phyloP scores from a whole-genome alignment of 2,329 filamentous ascomycete genomes.

The Magnaporthiopsis incrustans region DNA sequence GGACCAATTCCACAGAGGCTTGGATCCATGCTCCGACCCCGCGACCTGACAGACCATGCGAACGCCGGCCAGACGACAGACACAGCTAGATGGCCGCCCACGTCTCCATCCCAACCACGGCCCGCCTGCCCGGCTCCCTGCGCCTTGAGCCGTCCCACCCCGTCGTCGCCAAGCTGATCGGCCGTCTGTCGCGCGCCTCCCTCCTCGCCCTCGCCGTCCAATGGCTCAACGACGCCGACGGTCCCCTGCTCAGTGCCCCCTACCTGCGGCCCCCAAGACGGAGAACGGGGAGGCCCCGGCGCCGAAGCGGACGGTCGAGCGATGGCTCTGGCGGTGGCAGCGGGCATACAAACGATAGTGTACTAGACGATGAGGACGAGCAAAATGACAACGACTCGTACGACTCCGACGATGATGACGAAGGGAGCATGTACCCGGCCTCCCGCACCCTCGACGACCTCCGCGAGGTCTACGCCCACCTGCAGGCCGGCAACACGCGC shows the following conservation, averaged over 20 bases:
- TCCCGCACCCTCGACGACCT: conserved; percentile 58
- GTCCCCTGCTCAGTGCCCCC: conserved; percentile 46
- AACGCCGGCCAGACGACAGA: neutral
- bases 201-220: conserved; percentile 65
- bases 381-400: conserved; percentile 38
- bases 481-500: conserved; percentile 37
- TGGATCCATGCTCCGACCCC: too few species aligned
- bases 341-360: conserved; percentile 13
- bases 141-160: conserved; percentile 59
- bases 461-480: conserved; percentile 53
- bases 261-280: conserved; percentile 35
- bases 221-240: conserved; percentile 66
- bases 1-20: too few species aligned
- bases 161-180: conserved; percentile 57
- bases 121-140: conserved; percentile 62
- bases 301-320: neutral
- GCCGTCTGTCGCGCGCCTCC: conserved; percentile 61
- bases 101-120: conserved; percentile 61
- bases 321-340: conserved; percentile 24
- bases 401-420: conserved; percentile 16
- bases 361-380: conserved; percentile 25
- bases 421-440: conserved; percentile 61
- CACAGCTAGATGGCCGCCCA: conserved; percentile 27
- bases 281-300: neutral
- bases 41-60: too few species aligned